Evolutionary conservation across 2,329 filamentous ascomycete genomes (phyloP).

Genomic region (Arachnopeziza araneosa): DNA sequence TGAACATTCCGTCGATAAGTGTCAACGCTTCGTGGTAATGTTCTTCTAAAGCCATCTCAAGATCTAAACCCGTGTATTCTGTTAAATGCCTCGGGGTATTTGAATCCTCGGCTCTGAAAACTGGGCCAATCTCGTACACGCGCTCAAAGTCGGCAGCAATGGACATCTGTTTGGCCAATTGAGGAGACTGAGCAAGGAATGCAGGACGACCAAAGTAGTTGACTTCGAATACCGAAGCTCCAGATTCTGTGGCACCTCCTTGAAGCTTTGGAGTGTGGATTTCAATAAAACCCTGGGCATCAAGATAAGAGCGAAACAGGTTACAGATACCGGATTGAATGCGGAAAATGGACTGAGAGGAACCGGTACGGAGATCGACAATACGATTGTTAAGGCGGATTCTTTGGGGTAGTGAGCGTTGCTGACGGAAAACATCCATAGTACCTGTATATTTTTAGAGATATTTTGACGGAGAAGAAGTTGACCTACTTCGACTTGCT

Average conservation of each 20-base stretch:
- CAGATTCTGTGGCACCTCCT: slow-evolving; percentile 84
- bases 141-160: slow-evolving; percentile 84
- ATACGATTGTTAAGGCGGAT: slow-evolving; percentile 74
- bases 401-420: slow-evolving; percentile 26
- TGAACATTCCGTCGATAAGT: slow-evolving; percentile 74
- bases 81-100: slow-evolving; percentile 94
- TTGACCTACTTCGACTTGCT: slow-evolving; percentile 15
- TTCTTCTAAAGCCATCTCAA: slow-evolving; percentile 87
- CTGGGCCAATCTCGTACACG: slow-evolving; percentile 84
- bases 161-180: slow-evolving; percentile 88
- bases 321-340: slow-evolving; percentile 76
- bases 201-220: slow-evolving; percentile 86
- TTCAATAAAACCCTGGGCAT: slow-evolving; percentile 76
- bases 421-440: slow-evolving; percentile 19
- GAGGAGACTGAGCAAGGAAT: slow-evolving; percentile 86
- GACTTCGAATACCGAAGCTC: slow-evolving; percentile 84
- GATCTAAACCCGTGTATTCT: slow-evolving; percentile 86
- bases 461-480: neutral
- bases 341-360: slow-evolving; percentile 82
- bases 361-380: slow-evolving; percentile 77
- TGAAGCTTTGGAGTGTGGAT: slow-evolving; percentile 93
- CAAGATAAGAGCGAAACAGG: slow-evolving; percentile 71
- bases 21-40: slow-evolving; percentile 85
- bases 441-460: slow-evolving; percentile 17
- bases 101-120: slow-evolving; percentile 92